A percentile compares a stretch with the other conserved stretches of the same genome.
Conservation (phyloP, 2,329 filamentous ascomycete species). For the Chaetomium sp. region DNA sequence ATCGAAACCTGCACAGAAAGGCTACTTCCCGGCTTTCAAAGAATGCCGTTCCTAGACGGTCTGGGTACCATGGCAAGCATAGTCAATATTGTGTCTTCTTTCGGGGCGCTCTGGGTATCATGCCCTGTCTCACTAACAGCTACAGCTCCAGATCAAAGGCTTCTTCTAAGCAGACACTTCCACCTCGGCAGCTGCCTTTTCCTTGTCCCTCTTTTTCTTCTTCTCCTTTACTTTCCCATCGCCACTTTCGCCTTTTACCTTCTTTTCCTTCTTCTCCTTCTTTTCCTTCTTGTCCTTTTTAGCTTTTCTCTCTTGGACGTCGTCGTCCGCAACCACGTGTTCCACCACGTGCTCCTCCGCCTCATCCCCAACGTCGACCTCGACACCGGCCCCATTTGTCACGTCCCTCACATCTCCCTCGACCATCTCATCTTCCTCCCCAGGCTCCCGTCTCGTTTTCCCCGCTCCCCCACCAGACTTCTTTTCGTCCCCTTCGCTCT, state of each 20-base stretch:
- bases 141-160: neutral
- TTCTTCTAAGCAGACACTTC: conserved; percentile 21
- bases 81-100: neutral
- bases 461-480: conserved; percentile 6
- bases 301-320: neutral
- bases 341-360: conserved; percentile 18
- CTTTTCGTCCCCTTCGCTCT: conserved; percentile 6
- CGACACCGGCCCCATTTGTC: neutral
- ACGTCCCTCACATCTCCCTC: neutral
- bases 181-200: conserved; percentile 33
- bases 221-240: conserved; percentile 7
- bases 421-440: conserved; percentile 12
- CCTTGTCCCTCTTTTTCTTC: conserved; percentile 27
- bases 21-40: neutral
- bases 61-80: neutral
- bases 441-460: neutral
- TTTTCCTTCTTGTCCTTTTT: conserved; percentile 7
- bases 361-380: neutral
- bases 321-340: conserved; percentile 10
- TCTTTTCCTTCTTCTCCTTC: conserved; percentile 21
- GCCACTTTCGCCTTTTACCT: conserved; percentile 11
- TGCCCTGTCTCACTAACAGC: neutral
- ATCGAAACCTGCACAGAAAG: neutral
- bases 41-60: neutral
- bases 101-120: conserved; percentile 23